Base-by-base conservation (phyloP, 2,329 filamentous ascomycete genomes). In the Trichoderma koningiopsis region DNA sequence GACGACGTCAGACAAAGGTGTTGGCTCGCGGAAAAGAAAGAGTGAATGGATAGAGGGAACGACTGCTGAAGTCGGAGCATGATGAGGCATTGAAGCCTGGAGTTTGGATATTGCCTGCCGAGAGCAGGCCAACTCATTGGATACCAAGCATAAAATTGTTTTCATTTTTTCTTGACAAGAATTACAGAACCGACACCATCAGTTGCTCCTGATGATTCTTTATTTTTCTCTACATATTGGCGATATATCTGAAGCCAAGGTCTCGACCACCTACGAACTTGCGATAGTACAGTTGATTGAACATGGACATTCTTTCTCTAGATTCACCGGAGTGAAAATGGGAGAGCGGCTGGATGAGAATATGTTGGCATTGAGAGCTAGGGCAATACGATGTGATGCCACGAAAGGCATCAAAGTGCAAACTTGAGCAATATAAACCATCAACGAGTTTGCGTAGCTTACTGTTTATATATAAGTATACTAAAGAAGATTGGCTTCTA, bases 11-110 rank as follows among this genome's bases (percentile, higher is more conserved):
- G 59, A 40, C 14, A 70, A 61, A 29, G 67, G 68, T 24, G 63
- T 57, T 40, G 71, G 71, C 60, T 70, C 74, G 10, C 76, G 75
- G 58, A 81, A 81, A 68, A 76, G 79, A 22, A 81, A 81, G 75
- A 78, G 77, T 68, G 79, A 79, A 16, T 80, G 78, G 76, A 74
- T 79, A 65, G 78, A 79, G 29, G 72, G 69, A 35, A 56, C 56
- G 19, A 64, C 61, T n/a, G 59, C 65, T 3, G 53, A 56, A 14
- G 69, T 64, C 58, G 57, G 59, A 64, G 61, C 56, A 33, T 69
- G 57, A 60, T 52, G 27, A 35, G 16, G 47, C 55, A 29, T 52
- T 37, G n/a, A 52, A 52, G 40, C 40, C 24, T 22, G 63, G 56
- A 56, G 58, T 62, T 68, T 56, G 58, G 27, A 68, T 63, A 61